Conservation (phyloP, 106 monocot genomes). For the Allium cepa region DNA sequence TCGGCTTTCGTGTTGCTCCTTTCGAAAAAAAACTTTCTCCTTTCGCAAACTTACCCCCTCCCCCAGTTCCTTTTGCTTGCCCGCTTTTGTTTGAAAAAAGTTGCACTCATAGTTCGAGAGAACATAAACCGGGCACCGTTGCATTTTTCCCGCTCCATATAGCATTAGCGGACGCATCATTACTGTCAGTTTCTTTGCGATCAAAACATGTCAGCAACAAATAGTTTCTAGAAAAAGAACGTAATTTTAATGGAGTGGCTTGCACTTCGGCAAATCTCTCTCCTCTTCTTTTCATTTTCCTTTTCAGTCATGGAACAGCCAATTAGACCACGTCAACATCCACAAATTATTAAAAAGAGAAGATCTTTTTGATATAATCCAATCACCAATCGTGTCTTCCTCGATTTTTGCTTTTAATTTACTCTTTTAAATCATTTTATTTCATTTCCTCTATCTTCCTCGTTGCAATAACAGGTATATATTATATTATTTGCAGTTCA, state of each 20-base stretch:
- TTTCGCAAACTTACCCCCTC: too few species aligned
- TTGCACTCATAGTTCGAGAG: too few species aligned
- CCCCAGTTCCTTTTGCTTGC: too few species aligned
- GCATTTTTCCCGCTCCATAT: too few species aligned
- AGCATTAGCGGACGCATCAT: too few species aligned
- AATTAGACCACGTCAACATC: background rate
- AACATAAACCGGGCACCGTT: too few species aligned
- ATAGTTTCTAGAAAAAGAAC: too few species aligned
- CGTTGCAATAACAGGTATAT: background rate
- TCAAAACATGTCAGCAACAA: too few species aligned
- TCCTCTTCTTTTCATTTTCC: background rate
- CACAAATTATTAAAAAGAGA: background rate
- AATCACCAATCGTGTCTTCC: conserved; percentile 1
- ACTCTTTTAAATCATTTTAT: conserved; percentile 1
- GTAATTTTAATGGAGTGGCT: background rate
- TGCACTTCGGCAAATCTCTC: conserved; percentile 4
- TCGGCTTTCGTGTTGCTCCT: too few species aligned
- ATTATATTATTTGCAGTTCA: background rate
- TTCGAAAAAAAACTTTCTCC: too few species aligned
- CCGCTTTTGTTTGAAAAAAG: too few species aligned
- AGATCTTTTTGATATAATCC: background rate
- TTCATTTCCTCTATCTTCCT: background rate
- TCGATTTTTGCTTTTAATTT: background rate
- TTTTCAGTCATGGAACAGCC: background rate
- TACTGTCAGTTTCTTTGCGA: too few species aligned